Conservation (phyloP, 345 rosid genomes). For the Angophora floribunda region DNA sequence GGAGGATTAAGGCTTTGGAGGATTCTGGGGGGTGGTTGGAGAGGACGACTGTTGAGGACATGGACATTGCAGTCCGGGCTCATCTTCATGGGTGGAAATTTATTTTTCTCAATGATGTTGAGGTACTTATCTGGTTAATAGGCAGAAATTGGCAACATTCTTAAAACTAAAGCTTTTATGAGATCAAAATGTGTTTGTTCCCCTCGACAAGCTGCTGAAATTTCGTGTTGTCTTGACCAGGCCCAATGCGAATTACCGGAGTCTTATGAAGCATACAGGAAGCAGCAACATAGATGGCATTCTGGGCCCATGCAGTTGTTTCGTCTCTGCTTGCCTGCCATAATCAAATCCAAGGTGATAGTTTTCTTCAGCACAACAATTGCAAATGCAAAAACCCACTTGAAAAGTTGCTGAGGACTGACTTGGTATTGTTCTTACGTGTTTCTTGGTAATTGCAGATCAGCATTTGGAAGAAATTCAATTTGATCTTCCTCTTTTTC, state of each 20-base stretch:
- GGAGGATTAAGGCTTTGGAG: conserved; percentile 94
- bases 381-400: neutral
- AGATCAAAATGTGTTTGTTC: neutral
- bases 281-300: conserved; percentile 97
- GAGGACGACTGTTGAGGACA: conserved; percentile 95
- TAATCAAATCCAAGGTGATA: conserved; percentile 64
- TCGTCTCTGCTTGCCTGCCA: conserved; percentile 75
- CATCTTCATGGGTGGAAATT: conserved; percentile 95
- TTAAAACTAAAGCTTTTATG: neutral
- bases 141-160: neutral
- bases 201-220: neutral
- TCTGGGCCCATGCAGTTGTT: conserved; percentile 98
- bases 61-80: conserved; percentile 97
- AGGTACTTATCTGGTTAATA: conserved; percentile 31
- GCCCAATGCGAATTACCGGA: conserved; percentile 91
- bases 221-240: conserved; percentile 20
- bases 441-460: conserved; percentile 43
- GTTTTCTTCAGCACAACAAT: neutral
- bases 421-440: neutral
- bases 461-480: conserved; percentile 72
- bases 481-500: conserved; percentile 88
- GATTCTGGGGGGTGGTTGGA: conserved; percentile 96
- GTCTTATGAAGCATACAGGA: conserved; percentile 91
- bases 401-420: neutral
- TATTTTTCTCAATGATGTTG: conserved; percentile 75